Percentiles rank a stretch among this genome's conserved stretches.
Conservation (phyloP, 75 land plant species). For the Picea sitchensis region DNA sequence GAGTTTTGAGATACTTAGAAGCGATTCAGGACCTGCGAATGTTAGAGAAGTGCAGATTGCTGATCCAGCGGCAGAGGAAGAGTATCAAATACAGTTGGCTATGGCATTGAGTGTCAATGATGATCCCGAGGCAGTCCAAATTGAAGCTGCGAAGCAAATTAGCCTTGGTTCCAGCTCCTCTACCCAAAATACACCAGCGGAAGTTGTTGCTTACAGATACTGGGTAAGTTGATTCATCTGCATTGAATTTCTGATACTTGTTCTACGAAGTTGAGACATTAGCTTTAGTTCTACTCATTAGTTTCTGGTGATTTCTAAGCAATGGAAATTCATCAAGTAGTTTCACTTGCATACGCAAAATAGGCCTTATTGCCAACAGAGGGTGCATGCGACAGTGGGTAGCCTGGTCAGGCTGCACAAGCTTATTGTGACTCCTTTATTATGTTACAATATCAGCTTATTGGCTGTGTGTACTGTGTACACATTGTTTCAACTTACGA, state of each 20-base stretch:
- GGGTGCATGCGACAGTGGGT: background rate
- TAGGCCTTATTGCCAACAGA: background rate
- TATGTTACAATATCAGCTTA: slow-evolving; percentile 1
- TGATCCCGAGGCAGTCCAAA: slow-evolving; percentile 85
- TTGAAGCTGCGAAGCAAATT: slow-evolving; percentile 74
- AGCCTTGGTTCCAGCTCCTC: slow-evolving; percentile 69
- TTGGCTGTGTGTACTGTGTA: background rate
- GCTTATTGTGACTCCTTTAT: background rate
- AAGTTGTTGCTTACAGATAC: slow-evolving; percentile 71
- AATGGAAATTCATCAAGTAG: background rate
- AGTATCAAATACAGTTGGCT: slow-evolving; percentile 82
- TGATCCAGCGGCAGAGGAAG: slow-evolving; percentile 55
- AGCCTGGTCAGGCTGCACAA: background rate
- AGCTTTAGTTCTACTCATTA: slow-evolving; percentile 1
- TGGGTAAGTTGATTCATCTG: slow-evolving; percentile 56
- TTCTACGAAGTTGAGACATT: background rate
- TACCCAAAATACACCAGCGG: slow-evolving; percentile 53
- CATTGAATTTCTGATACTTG: background rate
- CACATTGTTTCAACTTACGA: background rate
- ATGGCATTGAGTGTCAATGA: slow-evolving; percentile 76
- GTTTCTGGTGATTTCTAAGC: background rate
- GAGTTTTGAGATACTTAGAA: slow-evolving; percentile 8
- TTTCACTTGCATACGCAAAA: slow-evolving; percentile 1
- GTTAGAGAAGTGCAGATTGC: slow-evolving; percentile 19
- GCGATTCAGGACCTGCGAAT: slow-evolving; percentile 25